phyloP scores from a whole-genome alignment of 2,329 filamentous ascomycete genomes.

The Orbilia oligospora region DNA sequence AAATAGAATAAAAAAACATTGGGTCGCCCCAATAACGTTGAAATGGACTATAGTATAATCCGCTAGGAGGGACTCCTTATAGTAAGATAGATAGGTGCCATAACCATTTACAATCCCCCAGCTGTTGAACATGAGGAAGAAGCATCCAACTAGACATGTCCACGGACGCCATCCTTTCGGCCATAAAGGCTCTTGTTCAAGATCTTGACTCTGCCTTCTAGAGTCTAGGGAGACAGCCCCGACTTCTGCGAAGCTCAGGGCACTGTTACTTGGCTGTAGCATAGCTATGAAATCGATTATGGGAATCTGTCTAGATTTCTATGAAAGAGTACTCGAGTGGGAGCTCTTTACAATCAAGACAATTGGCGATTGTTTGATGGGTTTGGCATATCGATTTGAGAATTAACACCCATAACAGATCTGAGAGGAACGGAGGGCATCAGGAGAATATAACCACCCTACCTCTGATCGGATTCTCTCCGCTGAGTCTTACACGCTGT shows the following conservation, averaged over 20 bases:
- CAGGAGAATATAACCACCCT: conserved; percentile 18
- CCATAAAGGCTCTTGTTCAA: conserved; percentile 33
- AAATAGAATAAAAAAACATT: conserved; percentile 58
- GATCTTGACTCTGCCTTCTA: conserved; percentile 12
- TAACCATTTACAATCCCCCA: conserved; percentile 60
- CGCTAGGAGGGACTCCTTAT: conserved; percentile 39
- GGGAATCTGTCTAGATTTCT: conserved; percentile 9
- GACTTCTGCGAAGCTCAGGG: conserved; percentile 37
- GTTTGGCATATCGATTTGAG: conserved; percentile 29
- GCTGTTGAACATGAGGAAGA: conserved; percentile 60
- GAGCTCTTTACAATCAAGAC: conserved; percentile 20
- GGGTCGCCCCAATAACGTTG: conserved; percentile 54
- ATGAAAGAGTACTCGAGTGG: not conserved
- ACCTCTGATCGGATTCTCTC: conserved; percentile 6
- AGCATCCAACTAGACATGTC: conserved; percentile 52
- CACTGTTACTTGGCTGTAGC: conserved; percentile 32
- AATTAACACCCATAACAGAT: conserved; percentile 25
- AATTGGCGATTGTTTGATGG: conserved; percentile 15
- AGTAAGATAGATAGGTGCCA: conserved; percentile 54
- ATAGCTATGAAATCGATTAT: conserved; percentile 8
- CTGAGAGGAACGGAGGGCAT: conserved; percentile 15
- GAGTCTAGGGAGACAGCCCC: conserved; percentile 20
- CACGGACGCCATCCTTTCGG: conserved; percentile 54
- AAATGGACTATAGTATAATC: conserved; percentile 43
- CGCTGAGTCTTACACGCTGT: not conserved